Conservation (phyloP, 805 yeast species). For the Blastobotrys terrestris region DNA sequence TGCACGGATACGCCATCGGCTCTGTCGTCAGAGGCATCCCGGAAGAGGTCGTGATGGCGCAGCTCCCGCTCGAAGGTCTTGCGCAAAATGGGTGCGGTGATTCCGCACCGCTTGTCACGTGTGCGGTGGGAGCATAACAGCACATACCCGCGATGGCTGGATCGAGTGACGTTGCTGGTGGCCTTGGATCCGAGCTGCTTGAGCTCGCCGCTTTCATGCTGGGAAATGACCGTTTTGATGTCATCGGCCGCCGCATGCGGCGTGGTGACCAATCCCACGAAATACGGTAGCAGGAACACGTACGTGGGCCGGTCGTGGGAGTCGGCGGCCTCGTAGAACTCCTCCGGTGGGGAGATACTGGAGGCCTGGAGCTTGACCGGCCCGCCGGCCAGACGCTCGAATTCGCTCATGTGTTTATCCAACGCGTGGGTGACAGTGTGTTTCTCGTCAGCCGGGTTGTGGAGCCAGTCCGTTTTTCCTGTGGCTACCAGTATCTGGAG, state of each 20-base stretch:
- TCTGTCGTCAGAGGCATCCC: conserved; percentile 73
- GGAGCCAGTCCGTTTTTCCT: conserved; percentile 79
- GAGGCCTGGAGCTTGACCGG: conserved; percentile 48
- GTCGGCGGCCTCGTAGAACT: conserved; percentile 38
- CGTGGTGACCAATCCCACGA: conserved; percentile 56
- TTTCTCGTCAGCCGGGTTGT: conserved; percentile 52
- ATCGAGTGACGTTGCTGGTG: neutral
- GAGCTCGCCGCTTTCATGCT: conserved; percentile 34
- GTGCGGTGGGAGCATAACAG: conserved; percentile 85
- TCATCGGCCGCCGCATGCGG: conserved; percentile 35
- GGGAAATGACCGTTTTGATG: conserved; percentile 42
- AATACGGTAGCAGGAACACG: conserved; percentile 64
- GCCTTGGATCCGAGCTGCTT: neutral
- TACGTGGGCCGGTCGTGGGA: conserved; percentile 43
- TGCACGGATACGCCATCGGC: conserved; percentile 68
- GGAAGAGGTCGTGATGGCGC: conserved; percentile 60
- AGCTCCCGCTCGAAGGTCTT: conserved; percentile 68
- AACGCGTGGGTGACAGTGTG: conserved; percentile 44
- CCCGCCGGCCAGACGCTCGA: conserved; percentile 23
- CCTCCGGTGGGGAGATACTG: conserved; percentile 41
- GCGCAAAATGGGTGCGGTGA: conserved; percentile 87
- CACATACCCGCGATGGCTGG: conserved; percentile 29
- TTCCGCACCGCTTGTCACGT: conserved; percentile 89
- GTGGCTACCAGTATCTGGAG: conserved; percentile 78
- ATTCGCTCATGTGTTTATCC: conserved; percentile 15